Conservation (phyloP, 164 flowering plant species). For the Vitis riparia region DNA sequence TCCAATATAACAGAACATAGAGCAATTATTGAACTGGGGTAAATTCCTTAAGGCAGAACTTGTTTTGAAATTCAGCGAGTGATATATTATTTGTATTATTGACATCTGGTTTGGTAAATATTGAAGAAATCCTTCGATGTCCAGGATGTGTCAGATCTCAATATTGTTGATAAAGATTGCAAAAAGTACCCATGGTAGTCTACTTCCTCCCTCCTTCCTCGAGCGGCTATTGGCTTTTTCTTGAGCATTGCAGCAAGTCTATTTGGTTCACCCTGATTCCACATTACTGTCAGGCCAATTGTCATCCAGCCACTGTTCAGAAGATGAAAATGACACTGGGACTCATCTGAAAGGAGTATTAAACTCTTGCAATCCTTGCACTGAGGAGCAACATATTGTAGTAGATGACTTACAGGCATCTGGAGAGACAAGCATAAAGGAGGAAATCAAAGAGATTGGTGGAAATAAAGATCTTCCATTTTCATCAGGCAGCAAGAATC, state of each 20-base stretch:
- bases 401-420: conserved; percentile 21
- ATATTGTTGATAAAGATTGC: conserved; percentile 24
- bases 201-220: conserved; percentile 48
- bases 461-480: conserved; percentile 9
- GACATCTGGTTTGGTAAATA: background rate
- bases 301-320: conserved; percentile 18
- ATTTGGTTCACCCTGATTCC: conserved; percentile 44
- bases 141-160: conserved; percentile 31
- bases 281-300: conserved; percentile 31
- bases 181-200: conserved; percentile 25
- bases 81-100: background rate
- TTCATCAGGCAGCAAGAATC: conserved; percentile 14
- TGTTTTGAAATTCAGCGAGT: background rate
- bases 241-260: conserved; percentile 52
- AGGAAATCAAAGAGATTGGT: conserved; percentile 23
- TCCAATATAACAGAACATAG: background rate
- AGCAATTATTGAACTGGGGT: background rate
- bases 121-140: background rate
- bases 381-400: conserved; percentile 14
- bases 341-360: conserved; percentile 18
- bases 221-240: conserved; percentile 63
- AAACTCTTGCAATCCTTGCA: conserved; percentile 23
- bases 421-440: conserved; percentile 12
- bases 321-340: conserved; percentile 19
- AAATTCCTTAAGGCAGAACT: background rate